Evolutionary conservation across 2,329 filamentous ascomycete genomes (phyloP), one percentile per base, ranked within the genome.

Genomic region (Colletotrichum sp.): DNA sequence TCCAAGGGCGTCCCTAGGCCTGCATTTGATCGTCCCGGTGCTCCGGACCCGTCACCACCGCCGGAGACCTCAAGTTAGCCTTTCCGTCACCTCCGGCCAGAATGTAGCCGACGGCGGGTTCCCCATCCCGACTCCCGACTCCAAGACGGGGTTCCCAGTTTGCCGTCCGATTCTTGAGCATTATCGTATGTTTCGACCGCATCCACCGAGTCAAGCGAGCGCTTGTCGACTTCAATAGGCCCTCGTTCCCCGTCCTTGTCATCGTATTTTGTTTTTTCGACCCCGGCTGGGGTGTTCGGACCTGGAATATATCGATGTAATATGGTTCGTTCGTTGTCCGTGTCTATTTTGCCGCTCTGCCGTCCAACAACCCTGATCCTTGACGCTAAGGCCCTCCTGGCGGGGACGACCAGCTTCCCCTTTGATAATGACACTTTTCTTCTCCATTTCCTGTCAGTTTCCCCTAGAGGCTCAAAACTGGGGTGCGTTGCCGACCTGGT

Each of bases 1-100:
- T 69, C 59, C 70, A 69, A 69, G 70, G 70, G 64, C 70, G 71
- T 60, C 69, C 73, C 73, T 76, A 44, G 63, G 30, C 63, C 65
- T 72, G 64, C 63, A 68, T 52, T 36, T 69, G 70, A 76, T 69
- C 70, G 49, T 69, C 73, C 73, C 73, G 64, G 64, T 18, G 28
- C 70, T 67, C 59, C 59, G 70, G 73, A 26, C 70, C 64, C 74
- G 59, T 63, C 24, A 39, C 69, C 55, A 36, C 32, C 13, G 16
- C 64, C 74, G 49, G 44, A 62, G 39, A 49, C 62, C 44, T 64
- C n/a, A 49, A 67, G 34, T 44, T 36, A 55, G 28, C 44, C 65
- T 74, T 44, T 44, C 59, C 65, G 71, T 64, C 55, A 13, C 16
- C 73, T 28, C 39, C 64, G 72, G 36, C 39, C 34, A 52, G 8